Percentiles rank a stretch among this genome's conserved stretches.
Conservation (phyloP, 2,329 filamentous ascomycete genomes). For the Aspergillus aculeatinus region DNA sequence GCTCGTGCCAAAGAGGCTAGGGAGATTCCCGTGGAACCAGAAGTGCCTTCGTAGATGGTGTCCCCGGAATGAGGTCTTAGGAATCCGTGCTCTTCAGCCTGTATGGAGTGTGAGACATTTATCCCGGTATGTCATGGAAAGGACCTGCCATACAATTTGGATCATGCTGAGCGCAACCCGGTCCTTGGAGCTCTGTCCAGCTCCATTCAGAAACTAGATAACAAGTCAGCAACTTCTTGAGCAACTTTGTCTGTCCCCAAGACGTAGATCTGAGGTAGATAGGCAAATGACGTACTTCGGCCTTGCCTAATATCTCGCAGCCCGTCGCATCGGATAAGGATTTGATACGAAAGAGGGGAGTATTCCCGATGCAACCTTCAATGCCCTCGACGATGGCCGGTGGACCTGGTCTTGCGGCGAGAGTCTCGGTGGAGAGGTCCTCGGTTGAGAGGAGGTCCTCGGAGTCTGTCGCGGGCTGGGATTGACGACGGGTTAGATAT, state of each 20-base stretch:
- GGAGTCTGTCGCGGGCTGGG: conserved; percentile 15
- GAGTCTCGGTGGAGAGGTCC: conserved; percentile 10
- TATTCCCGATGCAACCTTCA: conserved; percentile 90
- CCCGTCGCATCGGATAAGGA: conserved; percentile 84
- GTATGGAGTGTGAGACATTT: conserved; percentile 19
- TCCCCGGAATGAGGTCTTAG: conserved; percentile 79
- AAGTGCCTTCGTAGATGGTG: conserved; percentile 95
- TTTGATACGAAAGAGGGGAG: conserved; percentile 80
- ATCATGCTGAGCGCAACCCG: conserved; percentile 92
- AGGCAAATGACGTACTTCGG: conserved; percentile 58
- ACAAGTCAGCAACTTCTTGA: background rate
- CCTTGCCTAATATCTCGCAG: conserved; percentile 87
- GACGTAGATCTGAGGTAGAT: background rate
- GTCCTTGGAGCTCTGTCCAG: conserved; percentile 91
- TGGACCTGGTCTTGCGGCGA: conserved; percentile 33
- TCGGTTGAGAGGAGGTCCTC: conserved; percentile 10
- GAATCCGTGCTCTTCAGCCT: conserved; percentile 75
- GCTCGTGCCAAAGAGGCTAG: conserved; percentile 85
- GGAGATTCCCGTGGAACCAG: conserved; percentile 94
- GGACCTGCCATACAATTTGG: conserved; percentile 48
- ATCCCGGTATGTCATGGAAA: background rate
- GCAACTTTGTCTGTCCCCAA: background rate
- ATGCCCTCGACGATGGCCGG: conserved; percentile 70
- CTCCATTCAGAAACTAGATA: conserved; percentile 78
- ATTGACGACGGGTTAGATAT: conserved; percentile 37